These are phyloP conservation scores for Nepenthes alata DNA, from an alignment of 179 eudicot genomes.

Conservation along the genomic window DNA sequence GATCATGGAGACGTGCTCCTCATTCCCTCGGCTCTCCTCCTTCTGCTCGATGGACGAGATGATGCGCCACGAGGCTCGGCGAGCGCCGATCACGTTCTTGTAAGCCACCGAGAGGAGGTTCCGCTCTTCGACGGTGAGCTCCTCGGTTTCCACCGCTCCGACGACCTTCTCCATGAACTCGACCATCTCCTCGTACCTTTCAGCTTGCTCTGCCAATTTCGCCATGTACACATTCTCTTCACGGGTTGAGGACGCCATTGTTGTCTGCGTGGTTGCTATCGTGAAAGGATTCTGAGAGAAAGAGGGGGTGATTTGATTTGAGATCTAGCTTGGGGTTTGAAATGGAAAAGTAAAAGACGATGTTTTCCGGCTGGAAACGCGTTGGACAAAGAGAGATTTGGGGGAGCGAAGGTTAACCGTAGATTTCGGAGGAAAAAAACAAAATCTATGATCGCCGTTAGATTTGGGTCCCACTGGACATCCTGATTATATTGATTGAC, in stretches of 20 bases:
- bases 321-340: no score
- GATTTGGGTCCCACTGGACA: no score
- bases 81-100: conserved; percentile 3
- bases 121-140: conserved; percentile 1
- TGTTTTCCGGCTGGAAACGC: no score
- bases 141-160: not conserved
- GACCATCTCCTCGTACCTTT: not conserved
- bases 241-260: not conserved
- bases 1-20: not conserved
- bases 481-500: no score
- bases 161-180: conserved; percentile 2
- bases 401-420: no score
- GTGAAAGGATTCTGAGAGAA: no score
- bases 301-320: no score
- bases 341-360: no score
- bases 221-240: conserved; percentile 2
- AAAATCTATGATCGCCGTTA: no score
- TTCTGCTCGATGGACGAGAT: conserved; percentile 1
- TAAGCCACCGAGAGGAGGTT: conserved; percentile 1
- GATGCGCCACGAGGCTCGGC: conserved; percentile 1
- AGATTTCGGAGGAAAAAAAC: no score
- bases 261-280: no score
- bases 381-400: no score
- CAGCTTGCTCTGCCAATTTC: conserved; percentile 1
- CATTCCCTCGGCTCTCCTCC: conserved; percentile 1